These are phyloP conservation scores for Boletus eberwhitei DNA, from an alignment of 768 basidiomycete species.

Conservation along the genomic window DNA sequence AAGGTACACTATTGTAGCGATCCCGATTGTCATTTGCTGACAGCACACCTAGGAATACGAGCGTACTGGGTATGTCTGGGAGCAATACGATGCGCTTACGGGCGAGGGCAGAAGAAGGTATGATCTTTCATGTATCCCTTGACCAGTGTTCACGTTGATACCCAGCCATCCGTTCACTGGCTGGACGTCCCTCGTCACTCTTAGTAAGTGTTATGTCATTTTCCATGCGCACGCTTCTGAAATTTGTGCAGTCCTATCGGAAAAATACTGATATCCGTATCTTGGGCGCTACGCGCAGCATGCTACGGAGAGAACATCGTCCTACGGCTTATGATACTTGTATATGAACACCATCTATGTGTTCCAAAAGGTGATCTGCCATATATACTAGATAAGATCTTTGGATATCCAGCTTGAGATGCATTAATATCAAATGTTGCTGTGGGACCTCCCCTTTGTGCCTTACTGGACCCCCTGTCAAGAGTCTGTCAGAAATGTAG, in stretches of 20 bases:
- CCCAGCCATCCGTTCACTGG: slow-evolving; percentile 93
- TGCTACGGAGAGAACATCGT: neutral
- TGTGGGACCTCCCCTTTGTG: neutral
- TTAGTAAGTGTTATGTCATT: slow-evolving; percentile 60
- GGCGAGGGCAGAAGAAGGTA: slow-evolving; percentile 87
- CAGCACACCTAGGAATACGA: slow-evolving; percentile 67
- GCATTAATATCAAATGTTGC: neutral
- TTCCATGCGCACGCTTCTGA: slow-evolving; percentile 3
- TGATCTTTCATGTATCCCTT: slow-evolving; percentile 15
- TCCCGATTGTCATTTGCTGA: slow-evolving; percentile 3
- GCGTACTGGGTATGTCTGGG: slow-evolving; percentile 94
- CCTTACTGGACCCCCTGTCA: neutral
- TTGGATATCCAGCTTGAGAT: neutral
- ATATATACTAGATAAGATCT: neutral
- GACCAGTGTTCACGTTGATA: slow-evolving; percentile 4
- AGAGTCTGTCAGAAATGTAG: neutral
- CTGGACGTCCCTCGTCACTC: slow-evolving; percentile 86
- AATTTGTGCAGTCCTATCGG: slow-evolving; percentile 52
- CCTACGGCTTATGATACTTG: neutral
- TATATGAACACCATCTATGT: neutral
- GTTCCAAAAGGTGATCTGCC: neutral
- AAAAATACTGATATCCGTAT: slow-evolving; percentile 50
- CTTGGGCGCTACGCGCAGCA: neutral
- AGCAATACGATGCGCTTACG: slow-evolving; percentile 85
- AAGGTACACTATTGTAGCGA: slow-evolving; percentile 40